phyloP scores from a whole-genome alignment of 805 yeast genomes.

The Wickerhamomyces sydowiorum region DNA sequence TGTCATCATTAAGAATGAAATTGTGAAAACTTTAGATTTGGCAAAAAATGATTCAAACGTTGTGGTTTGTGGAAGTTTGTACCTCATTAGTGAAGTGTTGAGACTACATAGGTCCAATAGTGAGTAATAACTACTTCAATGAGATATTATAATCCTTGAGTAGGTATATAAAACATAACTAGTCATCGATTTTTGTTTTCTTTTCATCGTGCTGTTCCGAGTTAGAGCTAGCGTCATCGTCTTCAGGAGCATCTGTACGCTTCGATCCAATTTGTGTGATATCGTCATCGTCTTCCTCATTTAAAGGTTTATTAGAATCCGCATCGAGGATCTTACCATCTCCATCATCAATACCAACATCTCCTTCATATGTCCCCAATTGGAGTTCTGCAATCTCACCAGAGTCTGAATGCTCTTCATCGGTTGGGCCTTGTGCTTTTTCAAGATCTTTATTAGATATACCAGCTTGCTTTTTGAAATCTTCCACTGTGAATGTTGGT shows the following conservation, averaged over 20 bases:
- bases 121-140: not conserved
- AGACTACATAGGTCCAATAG: conserved; percentile 26
- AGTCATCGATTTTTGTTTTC: not conserved
- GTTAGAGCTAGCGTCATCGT: not conserved
- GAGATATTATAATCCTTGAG: no score
- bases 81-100: conserved; percentile 55
- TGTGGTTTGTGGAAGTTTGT: conserved; percentile 67
- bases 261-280: not conserved
- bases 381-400: not conserved
- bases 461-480: not conserved
- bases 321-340: not conserved
- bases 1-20: conserved; percentile 19
- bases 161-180: not conserved
- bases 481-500: not conserved
- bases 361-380: not conserved
- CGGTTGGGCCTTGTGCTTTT: not conserved
- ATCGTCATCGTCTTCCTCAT: not conserved
- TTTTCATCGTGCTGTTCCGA: not conserved
- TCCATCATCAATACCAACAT: not conserved
- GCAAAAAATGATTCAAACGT: conserved; percentile 21
- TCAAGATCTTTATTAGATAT: not conserved
- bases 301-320: not conserved
- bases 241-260: not conserved
- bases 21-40: conserved; percentile 22
- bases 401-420: no score